Conservation (phyloP, 768 basidiomycete genomes). For the Mycena alexandri region DNA sequence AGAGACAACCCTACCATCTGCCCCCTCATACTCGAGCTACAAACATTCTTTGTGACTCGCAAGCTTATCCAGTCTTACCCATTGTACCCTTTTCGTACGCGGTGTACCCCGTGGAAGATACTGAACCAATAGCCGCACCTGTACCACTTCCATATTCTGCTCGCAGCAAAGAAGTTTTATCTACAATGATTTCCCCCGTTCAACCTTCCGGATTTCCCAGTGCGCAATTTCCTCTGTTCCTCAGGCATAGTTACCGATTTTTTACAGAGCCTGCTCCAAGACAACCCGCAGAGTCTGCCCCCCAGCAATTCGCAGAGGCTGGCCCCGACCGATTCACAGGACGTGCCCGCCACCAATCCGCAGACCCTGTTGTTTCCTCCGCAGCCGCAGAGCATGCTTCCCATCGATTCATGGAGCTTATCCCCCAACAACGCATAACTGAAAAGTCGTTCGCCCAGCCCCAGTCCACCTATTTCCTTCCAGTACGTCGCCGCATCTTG, state of each 20-base stretch:
- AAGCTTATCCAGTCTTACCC: conserved; percentile 12
- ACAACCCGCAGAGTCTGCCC: not conserved
- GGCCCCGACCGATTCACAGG: no score
- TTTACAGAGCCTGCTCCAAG: not conserved
- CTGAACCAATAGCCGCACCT: conserved; percentile 44
- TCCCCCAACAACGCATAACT: not conserved
- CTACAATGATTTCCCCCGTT: conserved; percentile 46
- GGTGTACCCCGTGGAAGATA: not conserved
- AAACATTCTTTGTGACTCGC: conserved; percentile 32
- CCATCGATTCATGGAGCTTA: not conserved
- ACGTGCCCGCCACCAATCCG: no score
- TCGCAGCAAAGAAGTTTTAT: conserved; percentile 45
- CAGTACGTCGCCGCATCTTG: not conserved
- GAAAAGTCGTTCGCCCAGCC: not conserved
- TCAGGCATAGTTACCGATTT: not conserved
- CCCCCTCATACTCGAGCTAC: not conserved
- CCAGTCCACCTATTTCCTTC: not conserved
- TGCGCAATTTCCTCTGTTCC: not conserved
- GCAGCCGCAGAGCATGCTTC: no score
- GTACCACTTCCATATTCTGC: conserved; percentile 47
- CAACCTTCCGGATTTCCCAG: conserved; percentile 20
- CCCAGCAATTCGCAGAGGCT: not conserved
- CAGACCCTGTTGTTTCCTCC: no score
- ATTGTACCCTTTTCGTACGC: not conserved
- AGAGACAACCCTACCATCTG: not conserved